phyloP scores from a whole-genome alignment of 2,329 filamentous ascomycete species.

The Penicillium sp. region DNA sequence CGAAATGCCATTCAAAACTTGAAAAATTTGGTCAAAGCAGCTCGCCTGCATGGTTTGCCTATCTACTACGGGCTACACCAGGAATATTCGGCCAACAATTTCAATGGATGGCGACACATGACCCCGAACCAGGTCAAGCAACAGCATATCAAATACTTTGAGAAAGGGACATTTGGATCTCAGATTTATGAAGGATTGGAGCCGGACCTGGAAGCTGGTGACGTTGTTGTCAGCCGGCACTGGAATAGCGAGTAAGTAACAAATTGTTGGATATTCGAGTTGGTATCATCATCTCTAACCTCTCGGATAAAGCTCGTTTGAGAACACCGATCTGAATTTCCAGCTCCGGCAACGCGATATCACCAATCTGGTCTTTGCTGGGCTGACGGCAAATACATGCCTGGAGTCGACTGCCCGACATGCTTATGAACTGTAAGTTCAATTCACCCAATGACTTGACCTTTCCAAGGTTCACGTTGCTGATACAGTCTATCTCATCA shows the following conservation, averaged over 20 bases:
- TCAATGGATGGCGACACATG: slow-evolving; percentile 32
- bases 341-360: slow-evolving; percentile 37
- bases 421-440: slow-evolving; percentile 31
- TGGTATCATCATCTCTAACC: too few species aligned
- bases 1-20: slow-evolving; percentile 16
- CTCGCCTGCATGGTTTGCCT: slow-evolving; percentile 27
- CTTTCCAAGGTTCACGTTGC: background rate
- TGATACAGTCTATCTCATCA: background rate
- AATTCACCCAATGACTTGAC: background rate
- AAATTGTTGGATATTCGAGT: background rate
- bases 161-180: slow-evolving; percentile 30
- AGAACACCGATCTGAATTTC: slow-evolving; percentile 40
- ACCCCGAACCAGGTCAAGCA: slow-evolving; percentile 14
- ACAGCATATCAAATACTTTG: slow-evolving; percentile 23
- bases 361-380: slow-evolving; percentile 32
- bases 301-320: slow-evolving; percentile 25
- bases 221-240: slow-evolving; percentile 35
- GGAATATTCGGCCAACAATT: slow-evolving; percentile 21
- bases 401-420: slow-evolving; percentile 39
- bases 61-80: slow-evolving; percentile 41
- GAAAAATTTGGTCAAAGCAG: slow-evolving; percentile 24
- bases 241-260: slow-evolving; percentile 27
- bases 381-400: slow-evolving; percentile 36
- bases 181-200: slow-evolving; percentile 32
- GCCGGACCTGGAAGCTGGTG: slow-evolving; percentile 28